These are phyloP conservation scores for Lactifluus volemus DNA, from an alignment of 768 basidiomycete species.

Conservation along the genomic window DNA sequence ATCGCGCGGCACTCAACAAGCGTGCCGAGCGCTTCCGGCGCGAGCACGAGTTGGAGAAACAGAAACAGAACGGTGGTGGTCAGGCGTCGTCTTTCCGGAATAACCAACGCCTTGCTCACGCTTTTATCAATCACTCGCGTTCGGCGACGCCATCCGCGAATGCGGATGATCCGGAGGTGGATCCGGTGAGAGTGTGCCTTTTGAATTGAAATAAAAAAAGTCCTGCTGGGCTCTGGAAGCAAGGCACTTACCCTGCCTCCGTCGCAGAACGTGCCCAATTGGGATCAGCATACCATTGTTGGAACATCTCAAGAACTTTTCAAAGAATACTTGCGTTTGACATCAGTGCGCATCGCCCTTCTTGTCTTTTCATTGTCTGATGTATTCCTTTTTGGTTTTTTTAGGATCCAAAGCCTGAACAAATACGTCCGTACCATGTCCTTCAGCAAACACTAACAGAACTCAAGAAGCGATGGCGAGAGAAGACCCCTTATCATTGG, in stretches of 20 bases:
- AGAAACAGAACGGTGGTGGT: slow-evolving; percentile 36
- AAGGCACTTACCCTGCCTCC: background rate
- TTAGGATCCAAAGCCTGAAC: slow-evolving; percentile 90
- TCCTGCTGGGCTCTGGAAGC: background rate
- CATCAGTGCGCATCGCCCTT: slow-evolving; percentile 50
- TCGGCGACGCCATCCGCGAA: slow-evolving; percentile 42
- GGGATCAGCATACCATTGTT: slow-evolving; percentile 94
- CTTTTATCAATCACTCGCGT: slow-evolving; percentile 33
- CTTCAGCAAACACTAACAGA: slow-evolving; percentile 79
- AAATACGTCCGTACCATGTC: slow-evolving; percentile 82
- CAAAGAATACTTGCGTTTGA: slow-evolving; percentile 93
- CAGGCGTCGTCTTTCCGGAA: slow-evolving; percentile 27
- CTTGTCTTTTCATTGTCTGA: background rate
- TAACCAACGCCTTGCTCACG: slow-evolving; percentile 43
- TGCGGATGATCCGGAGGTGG: slow-evolving; percentile 62
- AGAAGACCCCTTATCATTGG: slow-evolving; percentile 73
- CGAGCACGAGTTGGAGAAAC: slow-evolving; percentile 80
- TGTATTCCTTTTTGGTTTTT: background rate
- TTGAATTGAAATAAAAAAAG: background rate
- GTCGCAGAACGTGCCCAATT: slow-evolving; percentile 83
- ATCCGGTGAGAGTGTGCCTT: slow-evolving; percentile 44
- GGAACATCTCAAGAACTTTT: slow-evolving; percentile 85
- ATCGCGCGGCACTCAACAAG: slow-evolving; percentile 60
- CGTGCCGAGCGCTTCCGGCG: slow-evolving; percentile 86
- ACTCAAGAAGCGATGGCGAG: slow-evolving; percentile 82